Base-by-base conservation (phyloP, 805 yeast species). In the Cyberlindnera amylophila region DNA sequence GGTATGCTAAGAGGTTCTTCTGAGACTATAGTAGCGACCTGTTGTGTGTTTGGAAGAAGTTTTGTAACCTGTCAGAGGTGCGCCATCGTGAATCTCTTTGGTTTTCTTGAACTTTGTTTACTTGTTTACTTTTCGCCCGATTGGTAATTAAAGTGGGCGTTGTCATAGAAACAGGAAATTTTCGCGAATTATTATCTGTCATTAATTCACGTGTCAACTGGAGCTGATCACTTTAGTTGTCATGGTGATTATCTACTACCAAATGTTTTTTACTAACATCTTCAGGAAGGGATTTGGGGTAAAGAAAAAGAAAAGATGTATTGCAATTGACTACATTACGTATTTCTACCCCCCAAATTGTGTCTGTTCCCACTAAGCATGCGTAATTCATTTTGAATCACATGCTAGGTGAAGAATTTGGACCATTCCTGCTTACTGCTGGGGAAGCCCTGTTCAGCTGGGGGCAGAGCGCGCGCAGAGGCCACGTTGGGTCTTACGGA, bases 111-210 rank as follows among this genome's bases (percentile, higher is more conserved):
- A 35, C 21, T 26, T 37, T 42, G 46, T 42, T 42, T 42, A 38
- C 32, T 17, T 42, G 46, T 42, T 42, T 38, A 42, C 39, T n/a
- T 34, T 35, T 39, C 17, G 6, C 47, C 27, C 17, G 14, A 35
- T 31, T 8, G 13, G 42, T 41, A 27, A 35, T n/a, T 8, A 12
- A 18, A 6, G 30, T 6, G 14, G 28, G 4, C 13, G 46, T 42
- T 31, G 27, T 34, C 35, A 28, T 26, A 29, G 38, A 14, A 36
- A 42, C 45, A 13, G 30, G n/a, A 12, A 12, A 27, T 11, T 27
- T 12, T 12, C 18, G 29, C 19, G 27, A 23, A 34, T 34, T 18
- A 12, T 27, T 12, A 13, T 12, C 30, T 27, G 30, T 12, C 30
- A 27, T 27, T 7, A 12, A 27, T 27, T 13, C 5, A 13, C 13